These are phyloP conservation scores for Psilocybe cyanescens DNA, from an alignment of 768 basidiomycete species.

Conservation along the genomic window DNA sequence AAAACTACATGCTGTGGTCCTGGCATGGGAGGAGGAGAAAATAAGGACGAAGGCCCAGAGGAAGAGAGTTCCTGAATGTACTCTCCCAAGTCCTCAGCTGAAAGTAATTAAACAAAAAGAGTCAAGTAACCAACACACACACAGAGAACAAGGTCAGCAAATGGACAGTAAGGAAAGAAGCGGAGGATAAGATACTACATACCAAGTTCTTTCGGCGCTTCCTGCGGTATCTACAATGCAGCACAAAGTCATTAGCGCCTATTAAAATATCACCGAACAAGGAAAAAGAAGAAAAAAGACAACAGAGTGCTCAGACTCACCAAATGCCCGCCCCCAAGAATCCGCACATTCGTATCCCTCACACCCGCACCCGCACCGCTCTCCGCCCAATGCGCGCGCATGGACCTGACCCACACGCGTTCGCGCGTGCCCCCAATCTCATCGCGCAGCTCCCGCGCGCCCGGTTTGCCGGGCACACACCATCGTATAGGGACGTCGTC, in stretches of 20 bases:
- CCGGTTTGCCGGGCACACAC: constrained; percentile 53
- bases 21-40: neutral
- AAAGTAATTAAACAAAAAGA: too few species aligned
- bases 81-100: neutral
- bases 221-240: constrained; percentile 40
- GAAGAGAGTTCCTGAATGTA: neutral
- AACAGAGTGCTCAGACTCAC: constrained; percentile 28
- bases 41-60: neutral
- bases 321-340: constrained; percentile 47
- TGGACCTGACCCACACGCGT: constrained; percentile 47
- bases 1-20: neutral
- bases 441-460: constrained; percentile 35
- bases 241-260: neutral
- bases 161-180: neutral
- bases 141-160: too few species aligned
- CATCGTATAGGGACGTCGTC: constrained; percentile 51
- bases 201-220: constrained; percentile 37
- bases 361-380: neutral
- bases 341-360: constrained; percentile 44
- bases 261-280: neutral
- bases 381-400: neutral
- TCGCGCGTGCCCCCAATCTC: constrained; percentile 33
- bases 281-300: neutral
- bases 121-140: too few species aligned
- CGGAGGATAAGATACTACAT: neutral